Evolutionary conservation across 2,329 filamentous ascomycete species (phyloP).

Genomic region (Aspergillus neotritici): DNA sequence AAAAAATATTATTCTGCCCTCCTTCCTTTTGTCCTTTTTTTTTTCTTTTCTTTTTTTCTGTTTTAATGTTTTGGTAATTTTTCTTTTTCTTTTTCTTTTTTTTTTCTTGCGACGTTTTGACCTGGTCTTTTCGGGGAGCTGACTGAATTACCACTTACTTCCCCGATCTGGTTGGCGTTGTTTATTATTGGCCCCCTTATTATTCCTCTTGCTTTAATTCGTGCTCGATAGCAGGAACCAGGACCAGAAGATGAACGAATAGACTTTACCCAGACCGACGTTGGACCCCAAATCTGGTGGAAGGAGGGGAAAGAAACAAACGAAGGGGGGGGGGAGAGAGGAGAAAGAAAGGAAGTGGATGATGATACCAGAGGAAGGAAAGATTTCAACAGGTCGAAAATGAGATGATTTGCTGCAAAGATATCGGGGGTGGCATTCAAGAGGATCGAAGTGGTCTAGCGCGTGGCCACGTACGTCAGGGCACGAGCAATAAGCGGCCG

Average conservation of each 20-base stretch:
- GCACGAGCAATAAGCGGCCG: slow-evolving; percentile 8
- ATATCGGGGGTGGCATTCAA: slow-evolving; percentile 15
- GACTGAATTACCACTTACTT: no score
- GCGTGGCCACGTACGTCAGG: slow-evolving; percentile 22
- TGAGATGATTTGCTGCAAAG: slow-evolving; percentile 16
- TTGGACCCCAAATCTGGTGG: slow-evolving; percentile 19
- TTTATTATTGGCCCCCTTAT: not conserved
- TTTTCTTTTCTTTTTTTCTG: slow-evolving; percentile 7
- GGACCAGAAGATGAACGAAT: slow-evolving; percentile 15
- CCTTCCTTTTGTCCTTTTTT: slow-evolving; percentile 12
- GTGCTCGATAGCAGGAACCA: slow-evolving; percentile 10
- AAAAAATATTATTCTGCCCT: not conserved
- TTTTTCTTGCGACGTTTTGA: slow-evolving; percentile 4
- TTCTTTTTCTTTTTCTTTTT: slow-evolving; percentile 1
- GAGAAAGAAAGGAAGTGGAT: slow-evolving; percentile 9
- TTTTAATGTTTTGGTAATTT: slow-evolving; percentile 1
- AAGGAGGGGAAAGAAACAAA: not conserved
- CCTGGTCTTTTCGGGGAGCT: no score
- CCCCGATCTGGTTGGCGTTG: not conserved
- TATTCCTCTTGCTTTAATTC: slow-evolving; percentile 6
- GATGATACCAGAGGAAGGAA: slow-evolving; percentile 9
- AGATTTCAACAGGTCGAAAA: slow-evolving; percentile 10
- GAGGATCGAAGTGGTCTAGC: slow-evolving; percentile 18
- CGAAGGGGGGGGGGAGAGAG: slow-evolving; percentile 4
- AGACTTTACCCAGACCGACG: slow-evolving; percentile 9